Conservation (phyloP, 495 filamentous ascomycete species). For the Niebla homalea region DNA sequence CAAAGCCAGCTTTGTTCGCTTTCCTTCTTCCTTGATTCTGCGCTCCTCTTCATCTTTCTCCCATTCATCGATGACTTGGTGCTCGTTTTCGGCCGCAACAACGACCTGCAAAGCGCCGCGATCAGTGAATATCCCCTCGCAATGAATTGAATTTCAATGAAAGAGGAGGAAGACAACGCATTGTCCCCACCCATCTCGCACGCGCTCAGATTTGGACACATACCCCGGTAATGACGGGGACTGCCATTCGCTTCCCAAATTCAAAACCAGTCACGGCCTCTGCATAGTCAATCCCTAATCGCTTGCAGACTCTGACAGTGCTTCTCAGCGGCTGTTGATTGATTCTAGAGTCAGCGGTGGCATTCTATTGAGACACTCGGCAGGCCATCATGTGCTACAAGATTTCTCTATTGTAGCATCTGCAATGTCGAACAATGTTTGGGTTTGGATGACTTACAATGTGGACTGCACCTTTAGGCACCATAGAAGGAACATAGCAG, state of each 20-base stretch:
- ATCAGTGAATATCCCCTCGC: too few relatives aligned
- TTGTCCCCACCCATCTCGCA: too few relatives aligned
- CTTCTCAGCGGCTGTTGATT: slow-evolving; percentile 44
- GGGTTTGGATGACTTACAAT: slow-evolving; percentile 23
- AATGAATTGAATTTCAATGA: too few relatives aligned
- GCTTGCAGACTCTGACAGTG: slow-evolving; percentile 64
- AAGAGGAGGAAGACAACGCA: too few relatives aligned
- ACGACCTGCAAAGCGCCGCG: slow-evolving; percentile 35
- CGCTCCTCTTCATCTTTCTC: slow-evolving; percentile 68
- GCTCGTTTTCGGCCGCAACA: slow-evolving; percentile 65
- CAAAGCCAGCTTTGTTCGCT: slow-evolving; percentile 60
- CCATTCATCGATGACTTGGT: slow-evolving; percentile 66
- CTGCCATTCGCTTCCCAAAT: slow-evolving; percentile 83
- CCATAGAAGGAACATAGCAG: slow-evolving; percentile 86
- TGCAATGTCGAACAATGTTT: too few relatives aligned
- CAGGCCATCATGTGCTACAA: too few relatives aligned
- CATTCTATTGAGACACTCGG: too few relatives aligned
- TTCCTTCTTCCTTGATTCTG: slow-evolving; percentile 65
- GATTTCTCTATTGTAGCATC: too few relatives aligned
- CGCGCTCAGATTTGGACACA: too few relatives aligned
- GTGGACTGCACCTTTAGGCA: slow-evolving; percentile 72
- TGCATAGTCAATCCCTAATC: slow-evolving; percentile 75
- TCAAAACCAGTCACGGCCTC: slow-evolving; percentile 96
- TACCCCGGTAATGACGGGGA: slow-evolving; percentile 75
- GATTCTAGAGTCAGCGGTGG: too few relatives aligned